A percentile compares a stretch with the other conserved stretches of the same genome.
phyloP scores from a whole-genome alignment of 2,329 filamentous ascomycete genomes.

The Sporothrix sp. region DNA sequence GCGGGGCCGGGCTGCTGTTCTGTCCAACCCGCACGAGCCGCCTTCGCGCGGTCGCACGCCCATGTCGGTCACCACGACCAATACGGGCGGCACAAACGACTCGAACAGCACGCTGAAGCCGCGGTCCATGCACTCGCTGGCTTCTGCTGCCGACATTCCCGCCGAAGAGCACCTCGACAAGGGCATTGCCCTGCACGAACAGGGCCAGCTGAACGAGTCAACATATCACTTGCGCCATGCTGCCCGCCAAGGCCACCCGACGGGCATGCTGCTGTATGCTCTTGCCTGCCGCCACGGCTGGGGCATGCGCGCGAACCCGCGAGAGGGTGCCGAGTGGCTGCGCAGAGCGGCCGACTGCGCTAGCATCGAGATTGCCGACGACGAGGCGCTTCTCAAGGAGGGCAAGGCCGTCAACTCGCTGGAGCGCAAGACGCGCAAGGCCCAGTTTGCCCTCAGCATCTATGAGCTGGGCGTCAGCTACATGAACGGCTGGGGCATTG shows the following conservation, averaged over 20 bases:
- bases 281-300: constrained; percentile 92
- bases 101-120: constrained; percentile 45
- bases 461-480: constrained; percentile 96
- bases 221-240: constrained; percentile 92
- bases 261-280: constrained; percentile 92
- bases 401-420: constrained; percentile 52
- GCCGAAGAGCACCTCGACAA: constrained; percentile 83
- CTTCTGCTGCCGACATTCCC: constrained; percentile 57
- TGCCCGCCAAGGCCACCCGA: constrained; percentile 74
- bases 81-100: constrained; percentile 46
- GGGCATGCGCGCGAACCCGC: constrained; percentile 90
- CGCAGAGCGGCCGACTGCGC: constrained; percentile 81
- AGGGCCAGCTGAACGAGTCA: constrained; percentile 79
- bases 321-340: constrained; percentile 85
- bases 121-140: constrained; percentile 38
- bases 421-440: constrained; percentile 74
- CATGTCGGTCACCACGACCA: constrained; percentile 32
- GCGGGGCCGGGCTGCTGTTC: constrained; percentile 36
- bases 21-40: constrained; percentile 30
- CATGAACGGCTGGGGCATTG: constrained; percentile 96
- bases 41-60: constrained; percentile 33
- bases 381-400: constrained; percentile 57
- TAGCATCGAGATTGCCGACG: constrained; percentile 71
- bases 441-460: constrained; percentile 88
- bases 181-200: constrained; percentile 82